A percentile compares a stretch with the other conserved stretches of the same genome.
Evolutionary conservation across 495 filamentous ascomycete genomes (phyloP).

Genomic region (Neurospora sublineolata): DNA sequence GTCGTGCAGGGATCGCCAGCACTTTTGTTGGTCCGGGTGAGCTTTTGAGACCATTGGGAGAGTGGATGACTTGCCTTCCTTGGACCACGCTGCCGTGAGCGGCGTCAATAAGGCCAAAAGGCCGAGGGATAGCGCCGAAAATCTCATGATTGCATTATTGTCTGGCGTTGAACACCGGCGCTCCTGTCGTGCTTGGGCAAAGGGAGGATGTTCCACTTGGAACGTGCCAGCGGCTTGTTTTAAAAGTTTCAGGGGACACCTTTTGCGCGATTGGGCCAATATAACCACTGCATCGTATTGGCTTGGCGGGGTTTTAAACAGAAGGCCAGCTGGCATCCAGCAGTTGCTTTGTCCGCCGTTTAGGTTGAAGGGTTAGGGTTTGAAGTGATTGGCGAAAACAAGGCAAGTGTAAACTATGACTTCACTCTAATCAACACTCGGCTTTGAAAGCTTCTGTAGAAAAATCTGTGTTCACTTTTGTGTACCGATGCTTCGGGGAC

Average conservation of each 20-base stretch:
- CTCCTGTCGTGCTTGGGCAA: neutral
- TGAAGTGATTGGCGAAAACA: neutral
- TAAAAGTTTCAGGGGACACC: neutral
- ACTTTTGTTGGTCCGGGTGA: neutral
- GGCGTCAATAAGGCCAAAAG: slow-evolving; percentile 48
- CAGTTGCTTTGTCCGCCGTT: neutral
- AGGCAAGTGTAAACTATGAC: neutral
- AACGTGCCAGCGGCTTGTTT: neutral
- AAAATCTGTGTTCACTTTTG: neutral
- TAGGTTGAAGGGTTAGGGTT: neutral
- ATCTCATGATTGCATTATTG: slow-evolving; percentile 38
- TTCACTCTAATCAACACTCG: neutral
- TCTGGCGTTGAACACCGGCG: neutral
- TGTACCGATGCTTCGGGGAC: neutral
- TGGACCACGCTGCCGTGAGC: slow-evolving; percentile 63
- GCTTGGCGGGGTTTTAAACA: neutral
- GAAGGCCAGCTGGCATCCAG: neutral
- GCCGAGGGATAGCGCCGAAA: slow-evolving; percentile 39
- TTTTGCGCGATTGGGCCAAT: neutral
- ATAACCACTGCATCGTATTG: neutral
- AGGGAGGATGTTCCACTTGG: neutral
- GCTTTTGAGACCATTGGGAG: neutral
- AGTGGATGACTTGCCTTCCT: slow-evolving; percentile 56
- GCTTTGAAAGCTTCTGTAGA: neutral
- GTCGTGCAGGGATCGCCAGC: neutral